Base-by-base conservation (phyloP, 805 yeast species). In the Lipomyces orientalis region DNA sequence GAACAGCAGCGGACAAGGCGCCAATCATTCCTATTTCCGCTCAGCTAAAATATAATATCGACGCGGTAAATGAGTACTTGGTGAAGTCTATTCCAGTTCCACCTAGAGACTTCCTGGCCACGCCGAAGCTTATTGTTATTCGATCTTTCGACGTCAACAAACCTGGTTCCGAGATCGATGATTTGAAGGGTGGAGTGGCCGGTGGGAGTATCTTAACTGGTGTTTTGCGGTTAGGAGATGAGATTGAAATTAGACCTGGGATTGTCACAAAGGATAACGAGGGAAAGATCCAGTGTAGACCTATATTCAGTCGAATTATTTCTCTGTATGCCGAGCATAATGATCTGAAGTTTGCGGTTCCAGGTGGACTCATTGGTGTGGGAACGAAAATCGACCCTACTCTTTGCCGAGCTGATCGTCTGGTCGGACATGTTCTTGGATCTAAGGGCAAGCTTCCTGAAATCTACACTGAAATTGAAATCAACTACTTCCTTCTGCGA, bases 331-430 rank as follows among this genome's bases (percentile, higher is more conserved):
- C 99, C 67, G 99, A 95, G 82, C 93, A 95, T 82, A 96, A 95
- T 77, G 97, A 93, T 80, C 87, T 95, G 81, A 95, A 95, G 80
- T 95, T 94, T 77, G 99, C 99, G 67, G 99, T 95, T 76, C 99
- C 99, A 58, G 99, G 99, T 88, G 99, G 99, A 72, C 87, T 95
- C 79, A 96, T 95, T 76, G 99, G 99, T 87, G 98, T 95, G 66
- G 99, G 99, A 83, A 95, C 99, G 61, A 92, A 91, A 82, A 97
- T 95, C 73, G 99, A 95, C 81, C 99, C 99, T 66, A 95, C 99
- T 1, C 84, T 95, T 76, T 95, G 99, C 85, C 91, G 99, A 84
- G 99, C 98, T 69, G 99, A 95, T 83, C 91, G 99, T 84, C 86
- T 95, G 76, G 98, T 96, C 65, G 99, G 99, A 76, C 99, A 95